A percentile compares a stretch with the other conserved stretches of the same genome.
phyloP scores from a whole-genome alignment of 345 rosid genomes.

The Sisymbrium altissimum region DNA sequence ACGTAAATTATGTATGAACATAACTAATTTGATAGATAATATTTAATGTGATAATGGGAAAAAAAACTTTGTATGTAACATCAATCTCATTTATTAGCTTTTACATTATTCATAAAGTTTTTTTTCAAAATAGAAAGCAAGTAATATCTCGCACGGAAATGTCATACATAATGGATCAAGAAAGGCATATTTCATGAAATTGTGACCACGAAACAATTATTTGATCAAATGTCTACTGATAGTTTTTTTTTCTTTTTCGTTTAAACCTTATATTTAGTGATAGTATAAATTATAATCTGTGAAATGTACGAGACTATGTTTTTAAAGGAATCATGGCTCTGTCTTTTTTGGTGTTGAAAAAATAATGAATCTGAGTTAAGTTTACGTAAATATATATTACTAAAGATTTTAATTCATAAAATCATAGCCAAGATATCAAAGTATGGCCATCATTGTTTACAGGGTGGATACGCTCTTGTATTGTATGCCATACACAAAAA shows the following conservation, averaged over 20 bases:
- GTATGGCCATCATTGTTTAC: constrained; percentile 7
- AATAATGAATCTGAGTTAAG: not conserved
- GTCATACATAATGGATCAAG: not conserved
- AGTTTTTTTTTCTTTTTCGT: too few relatives aligned
- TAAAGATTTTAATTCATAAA: not conserved
- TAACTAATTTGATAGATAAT: not conserved
- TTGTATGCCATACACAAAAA: constrained; percentile 18
- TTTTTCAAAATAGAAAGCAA: not conserved
- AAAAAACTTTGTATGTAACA: not conserved
- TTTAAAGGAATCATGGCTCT: not conserved
- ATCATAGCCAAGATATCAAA: not conserved
- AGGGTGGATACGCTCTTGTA: constrained; percentile 27
- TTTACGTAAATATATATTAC: not conserved
- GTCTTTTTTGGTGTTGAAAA: not conserved
- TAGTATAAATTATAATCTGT: too few relatives aligned
- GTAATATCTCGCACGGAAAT: not conserved
- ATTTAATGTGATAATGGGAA: not conserved
- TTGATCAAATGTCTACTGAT: not conserved
- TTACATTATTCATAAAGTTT: not conserved
- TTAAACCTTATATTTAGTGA: too few relatives aligned
- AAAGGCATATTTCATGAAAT: not conserved
- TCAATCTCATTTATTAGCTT: not conserved
- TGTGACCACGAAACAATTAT: not conserved
- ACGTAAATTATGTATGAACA: not conserved
- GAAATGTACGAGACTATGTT: not conserved